These are phyloP conservation scores for Sphagnurus paluster DNA, from an alignment of 1,284 basidiomycete genomes.

Conservation along the genomic window DNA sequence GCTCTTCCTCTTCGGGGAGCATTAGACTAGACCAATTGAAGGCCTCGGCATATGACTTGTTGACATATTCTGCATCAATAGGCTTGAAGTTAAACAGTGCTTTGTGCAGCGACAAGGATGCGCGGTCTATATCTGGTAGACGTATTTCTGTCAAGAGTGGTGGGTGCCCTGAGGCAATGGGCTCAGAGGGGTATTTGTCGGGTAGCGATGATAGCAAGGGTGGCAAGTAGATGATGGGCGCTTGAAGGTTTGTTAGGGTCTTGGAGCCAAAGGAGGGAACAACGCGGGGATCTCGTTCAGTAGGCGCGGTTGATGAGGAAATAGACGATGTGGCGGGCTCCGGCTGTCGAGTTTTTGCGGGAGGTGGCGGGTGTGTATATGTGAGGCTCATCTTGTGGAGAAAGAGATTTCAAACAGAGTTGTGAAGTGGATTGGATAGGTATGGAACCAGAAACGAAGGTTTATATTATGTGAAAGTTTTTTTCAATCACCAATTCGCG, in stretches of 20 bases:
- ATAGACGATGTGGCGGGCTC: neutral
- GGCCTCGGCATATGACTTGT: slow-evolving; percentile 62
- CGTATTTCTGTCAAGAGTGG: slow-evolving; percentile 69
- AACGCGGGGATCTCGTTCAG: slow-evolving; percentile 57
- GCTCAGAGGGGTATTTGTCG: slow-evolving; percentile 30
- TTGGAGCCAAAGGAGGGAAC: slow-evolving; percentile 54
- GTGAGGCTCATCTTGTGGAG: slow-evolving; percentile 12
- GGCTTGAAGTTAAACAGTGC: slow-evolving; percentile 80
- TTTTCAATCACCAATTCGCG: too few relatives aligned
- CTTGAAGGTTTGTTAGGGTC: slow-evolving; percentile 34
- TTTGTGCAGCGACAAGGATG: slow-evolving; percentile 82
- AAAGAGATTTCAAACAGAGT: neutral
- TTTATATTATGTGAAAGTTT: too few relatives aligned
- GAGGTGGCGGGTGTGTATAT: slow-evolving; percentile 12
- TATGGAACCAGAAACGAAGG: too few relatives aligned
- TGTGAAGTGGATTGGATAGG: too few relatives aligned
- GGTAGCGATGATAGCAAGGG: slow-evolving; percentile 77
- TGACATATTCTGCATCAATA: slow-evolving; percentile 60
- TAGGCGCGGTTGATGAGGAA: neutral
- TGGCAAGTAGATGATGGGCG: slow-evolving; percentile 74
- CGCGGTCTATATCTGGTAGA: slow-evolving; percentile 81
- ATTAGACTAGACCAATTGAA: slow-evolving; percentile 86
- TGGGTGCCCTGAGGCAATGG: slow-evolving; percentile 29
- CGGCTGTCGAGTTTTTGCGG: slow-evolving; percentile 3
- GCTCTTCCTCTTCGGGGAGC: slow-evolving; percentile 66